Percentiles rank a stretch among this genome's conserved stretches.
These are phyloP conservation scores for Silene noctiflora DNA, from an alignment of 179 eudicot genomes.

Conservation along the genomic window DNA sequence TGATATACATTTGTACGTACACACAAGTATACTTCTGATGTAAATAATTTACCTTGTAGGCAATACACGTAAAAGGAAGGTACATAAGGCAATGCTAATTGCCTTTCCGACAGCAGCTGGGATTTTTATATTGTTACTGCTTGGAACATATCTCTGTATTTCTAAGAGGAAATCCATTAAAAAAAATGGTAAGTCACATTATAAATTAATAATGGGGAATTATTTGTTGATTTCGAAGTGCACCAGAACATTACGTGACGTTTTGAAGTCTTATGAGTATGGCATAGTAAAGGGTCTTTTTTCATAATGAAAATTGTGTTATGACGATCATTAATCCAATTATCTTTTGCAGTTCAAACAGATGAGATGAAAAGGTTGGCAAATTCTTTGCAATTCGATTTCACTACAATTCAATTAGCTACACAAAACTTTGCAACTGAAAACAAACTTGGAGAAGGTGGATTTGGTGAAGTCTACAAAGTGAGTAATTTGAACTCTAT, in stretches of 20 bases:
- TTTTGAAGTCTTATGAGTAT: background rate
- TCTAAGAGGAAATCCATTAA: background rate
- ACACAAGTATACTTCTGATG: background rate
- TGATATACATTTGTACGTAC: background rate
- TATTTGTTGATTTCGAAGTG: background rate
- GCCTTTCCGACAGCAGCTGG: background rate
- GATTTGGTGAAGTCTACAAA: constrained; percentile 25
- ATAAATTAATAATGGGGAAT: background rate
- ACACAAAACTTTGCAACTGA: constrained; percentile 22
- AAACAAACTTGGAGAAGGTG: constrained; percentile 24
- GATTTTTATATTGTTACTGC: background rate
- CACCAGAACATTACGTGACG: background rate
- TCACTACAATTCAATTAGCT: constrained; percentile 18
- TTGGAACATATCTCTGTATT: background rate
- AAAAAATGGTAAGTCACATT: background rate
- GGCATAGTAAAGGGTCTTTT: background rate
- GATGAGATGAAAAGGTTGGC: constrained; percentile 12
- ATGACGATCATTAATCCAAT: background rate
- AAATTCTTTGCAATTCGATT: constrained; percentile 26
- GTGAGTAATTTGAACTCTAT: background rate
- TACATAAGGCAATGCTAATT: background rate
- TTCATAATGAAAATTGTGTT: background rate
- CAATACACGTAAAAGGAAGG: constrained; percentile 1
- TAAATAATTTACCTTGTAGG: constrained; percentile 4
- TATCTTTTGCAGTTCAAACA: constrained; percentile 8